phyloP scores from a whole-genome alignment of 768 basidiomycete genomes.

The Lentinula raphanica region DNA sequence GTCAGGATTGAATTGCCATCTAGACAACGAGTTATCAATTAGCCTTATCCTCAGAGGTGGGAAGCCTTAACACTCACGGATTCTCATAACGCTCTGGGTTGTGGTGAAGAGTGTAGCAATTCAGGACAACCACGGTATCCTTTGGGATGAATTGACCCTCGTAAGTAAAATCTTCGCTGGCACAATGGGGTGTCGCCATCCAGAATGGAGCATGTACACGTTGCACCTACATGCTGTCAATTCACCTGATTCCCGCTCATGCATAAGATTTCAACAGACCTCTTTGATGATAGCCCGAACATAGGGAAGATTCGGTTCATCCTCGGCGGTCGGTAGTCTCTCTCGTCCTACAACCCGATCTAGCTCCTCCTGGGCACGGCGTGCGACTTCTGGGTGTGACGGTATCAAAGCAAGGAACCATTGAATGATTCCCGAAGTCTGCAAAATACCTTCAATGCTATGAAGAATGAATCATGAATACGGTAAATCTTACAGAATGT shows the following conservation, averaged over 20 bases:
- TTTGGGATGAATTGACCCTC: constrained; percentile 25
- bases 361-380: constrained; percentile 28
- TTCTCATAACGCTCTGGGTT: constrained; percentile 26
- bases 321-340: constrained; percentile 21
- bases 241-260: neutral
- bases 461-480: neutral
- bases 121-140: constrained; percentile 23
- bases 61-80: constrained; percentile 15
- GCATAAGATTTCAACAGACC: neutral
- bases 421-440: constrained; percentile 29
- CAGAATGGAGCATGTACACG: constrained; percentile 21
- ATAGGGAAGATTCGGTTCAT: constrained; percentile 20
- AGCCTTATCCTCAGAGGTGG: too few relatives aligned
- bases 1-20: constrained; percentile 26
- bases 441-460: neutral
- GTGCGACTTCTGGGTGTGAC: constrained; percentile 24
- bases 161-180: constrained; percentile 26
- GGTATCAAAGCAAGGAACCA: constrained; percentile 29
- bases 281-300: constrained; percentile 26
- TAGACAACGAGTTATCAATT: neutral
- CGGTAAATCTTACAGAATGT: constrained; percentile 20
- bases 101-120: constrained; percentile 22
- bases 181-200: constrained; percentile 22
- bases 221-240: constrained; percentile 11
- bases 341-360: constrained; percentile 28